Evolutionary conservation across 192 early-diverging fungal genomes (phyloP), one percentile per base, ranked within the genome.

Genomic region (Entrophospora sp.): DNA sequence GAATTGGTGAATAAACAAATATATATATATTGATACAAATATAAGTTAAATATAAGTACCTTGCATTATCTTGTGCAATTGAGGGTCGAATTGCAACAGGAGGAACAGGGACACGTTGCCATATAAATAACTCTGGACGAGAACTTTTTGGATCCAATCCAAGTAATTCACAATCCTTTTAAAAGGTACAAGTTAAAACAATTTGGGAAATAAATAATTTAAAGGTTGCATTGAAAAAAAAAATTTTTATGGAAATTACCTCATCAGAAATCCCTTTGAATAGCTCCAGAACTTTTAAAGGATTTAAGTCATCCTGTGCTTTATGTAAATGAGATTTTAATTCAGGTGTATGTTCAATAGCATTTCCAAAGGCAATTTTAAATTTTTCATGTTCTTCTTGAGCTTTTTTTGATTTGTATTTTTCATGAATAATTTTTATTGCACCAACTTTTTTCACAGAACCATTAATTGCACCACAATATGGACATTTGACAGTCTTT

Each of bases 31-130:
- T 46, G 9, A 18, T 46, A 22, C 13, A 45, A 30, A 44, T 27
- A 27, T 27, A 28, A 55, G 25, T 34, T 30, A 52, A 31, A 31
- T 31, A 6, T 14, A 13, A 6, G 7, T 58, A 76, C 79, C 76
- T 85, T 57, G 89, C 86, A 58, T 89, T 91, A 67, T 99, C 95
- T 74, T 93, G 91, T 5, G 89, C 87, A 34, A 99, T 88, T 3
- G 93, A 95, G 0, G 97, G 95, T 18, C 97, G 89, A 69, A 99
- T 93, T 71, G 90, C 92, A 9, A 90, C 90, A 18, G 97, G 97
- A 2, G 97, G 97, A 5, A 99, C 93, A 7, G 95, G 92, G 44
- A 99, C 71, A 38, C 92, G 87, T 31, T 87, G 92, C 96, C 96
- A 98, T 22, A 99, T 71, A 64, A 94, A 95, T 72, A 87, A 77